A percentile compares a stretch with the other conserved stretches of the same genome.
Evolutionary conservation across 805 yeast species (phyloP).

Genomic region (Priceomyces fermenticarens): DNA sequence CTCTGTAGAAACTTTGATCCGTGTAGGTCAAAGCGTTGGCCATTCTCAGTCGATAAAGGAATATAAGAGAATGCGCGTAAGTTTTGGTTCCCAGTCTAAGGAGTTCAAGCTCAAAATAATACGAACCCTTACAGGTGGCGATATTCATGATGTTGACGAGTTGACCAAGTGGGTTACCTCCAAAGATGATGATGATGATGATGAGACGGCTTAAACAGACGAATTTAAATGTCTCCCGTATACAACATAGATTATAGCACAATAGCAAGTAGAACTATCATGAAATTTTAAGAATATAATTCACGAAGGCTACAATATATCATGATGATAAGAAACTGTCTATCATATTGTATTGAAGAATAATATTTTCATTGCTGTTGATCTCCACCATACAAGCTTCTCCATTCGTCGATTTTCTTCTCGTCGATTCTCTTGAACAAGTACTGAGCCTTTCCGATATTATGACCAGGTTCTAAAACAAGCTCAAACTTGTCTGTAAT

Average conservation of each 20-base stretch:
- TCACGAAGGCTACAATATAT: not conserved
- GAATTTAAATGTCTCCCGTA: conserved; percentile 8
- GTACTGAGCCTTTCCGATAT: conserved; percentile 87
- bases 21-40: conserved; percentile 92
- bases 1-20: conserved; percentile 75
- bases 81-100: conserved; percentile 45
- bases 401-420: conserved; percentile 82
- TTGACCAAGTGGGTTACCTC: conserved; percentile 38
- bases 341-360: not conserved
- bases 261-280: too few species aligned
- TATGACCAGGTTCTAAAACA: conserved; percentile 74
- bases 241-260: too few species aligned
- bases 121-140: conserved; percentile 58
- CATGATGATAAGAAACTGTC: not conserved
- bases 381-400: conserved; percentile 76
- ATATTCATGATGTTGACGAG: conserved; percentile 26
- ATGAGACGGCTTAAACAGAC: not conserved
- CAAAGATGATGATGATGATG: conserved; percentile 19
- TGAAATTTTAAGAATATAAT: not conserved
- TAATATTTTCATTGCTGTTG: conserved; percentile 35
- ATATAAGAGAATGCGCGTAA: conserved; percentile 44
- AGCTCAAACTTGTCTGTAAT: conserved; percentile 76
- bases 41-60: conserved; percentile 56
- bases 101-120: conserved; percentile 49
- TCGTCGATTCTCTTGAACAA: conserved; percentile 91